Base-by-base conservation (phyloP, 129 eudicot species). In the Silybum marianum region DNA sequence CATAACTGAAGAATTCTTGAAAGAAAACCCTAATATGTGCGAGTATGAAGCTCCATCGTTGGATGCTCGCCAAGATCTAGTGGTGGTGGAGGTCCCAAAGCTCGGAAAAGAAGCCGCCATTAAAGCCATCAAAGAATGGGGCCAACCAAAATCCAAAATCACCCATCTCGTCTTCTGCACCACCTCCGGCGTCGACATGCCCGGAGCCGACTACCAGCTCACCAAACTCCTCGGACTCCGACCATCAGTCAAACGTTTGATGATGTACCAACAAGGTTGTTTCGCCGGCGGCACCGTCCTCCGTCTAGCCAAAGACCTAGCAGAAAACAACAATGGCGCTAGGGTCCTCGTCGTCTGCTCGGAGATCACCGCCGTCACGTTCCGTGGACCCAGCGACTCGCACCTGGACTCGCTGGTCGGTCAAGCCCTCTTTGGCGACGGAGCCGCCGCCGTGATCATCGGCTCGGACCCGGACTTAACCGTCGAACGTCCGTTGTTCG, bases 201-300 rank as follows among this genome's bases (percentile, higher is more conserved):
- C 79, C 2, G 79, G 79, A 4, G 79, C 79, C n/a, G 79, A 75
- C 69, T 75, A 75, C 79, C 69, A 75, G 69, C 79, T 75, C 79
- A 75, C 79, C 69, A 73, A 44, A 6, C 78, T 73, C 65, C 78
- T 44, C 9, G 78, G 78, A 23, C 66, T 73, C 51, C 78, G 66
- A 0, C 78, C 78, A 0, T 73, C 78, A 2, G 78, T 73, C 63
- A 46, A 73, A 14, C 78, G 78, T 24, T 18, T 44, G 23, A 73
- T 73, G 78, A 42, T 76, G 80, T 76, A 76, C 70, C 80, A 76
- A 9, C 80, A 76, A 60, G 80, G 80, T 19, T 76, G 80, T 22
- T 76, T 63, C 63, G 80, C 70, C 2, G 80, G 81, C 38, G 81
- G 81, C 39, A 77, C 73, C 3, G 81, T 77, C 81, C 81, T 79